Evolutionary conservation across 2,329 filamentous ascomycete genomes (phyloP), one percentile per base, ranked within the genome.

Genomic region (Ampelomyces quisqualis): DNA sequence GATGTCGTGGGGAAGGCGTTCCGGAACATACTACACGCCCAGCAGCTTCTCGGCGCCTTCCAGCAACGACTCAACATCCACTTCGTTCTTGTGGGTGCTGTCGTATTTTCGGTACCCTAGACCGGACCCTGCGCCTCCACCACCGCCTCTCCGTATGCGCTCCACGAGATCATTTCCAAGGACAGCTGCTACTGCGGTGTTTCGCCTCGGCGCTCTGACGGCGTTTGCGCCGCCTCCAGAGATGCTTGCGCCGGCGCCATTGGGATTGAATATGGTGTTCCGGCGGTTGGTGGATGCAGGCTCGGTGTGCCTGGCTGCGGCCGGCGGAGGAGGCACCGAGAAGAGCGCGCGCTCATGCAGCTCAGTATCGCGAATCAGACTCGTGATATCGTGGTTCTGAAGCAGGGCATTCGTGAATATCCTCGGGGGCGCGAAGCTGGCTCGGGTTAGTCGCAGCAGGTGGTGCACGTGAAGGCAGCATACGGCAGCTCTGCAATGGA

Each of bases 321-420:
- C 27, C 62, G 77, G 77, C 0, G 86, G 81, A 0, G 87, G 82
- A 1, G 91, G 90, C 0, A 95, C 84, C 24, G 91, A 94, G 74
- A 97, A 98, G 13, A 98, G 81, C 5, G 91, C 91, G 60, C 90
- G 86, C 69, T 98, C 93, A 71, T 97, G 91, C 15, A 86, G 74
- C 70, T 98, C 93, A 3, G 91, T 96, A 67, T 98, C 93, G 46
- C 93, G 87, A 60, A 98, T 96, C 33, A 98, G 75, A 9, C 88
- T 81, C 3, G 93, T 97, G 56, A 98, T 97, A 68, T 98, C 93
- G 68, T 90, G 85, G 53, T 84, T 84, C 41, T 85, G 84, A 34
- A 97, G 82, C 26, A 98, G 79, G 22, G 93, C 90, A 67, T 95
- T 96, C 55, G 90, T 93, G 72, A 97, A 98, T 62, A 93, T 90